Percentiles rank a stretch among this genome's conserved stretches.
phyloP scores from a whole-genome alignment of 495 filamentous ascomycete genomes.

The Penicillium coprophilum region DNA sequence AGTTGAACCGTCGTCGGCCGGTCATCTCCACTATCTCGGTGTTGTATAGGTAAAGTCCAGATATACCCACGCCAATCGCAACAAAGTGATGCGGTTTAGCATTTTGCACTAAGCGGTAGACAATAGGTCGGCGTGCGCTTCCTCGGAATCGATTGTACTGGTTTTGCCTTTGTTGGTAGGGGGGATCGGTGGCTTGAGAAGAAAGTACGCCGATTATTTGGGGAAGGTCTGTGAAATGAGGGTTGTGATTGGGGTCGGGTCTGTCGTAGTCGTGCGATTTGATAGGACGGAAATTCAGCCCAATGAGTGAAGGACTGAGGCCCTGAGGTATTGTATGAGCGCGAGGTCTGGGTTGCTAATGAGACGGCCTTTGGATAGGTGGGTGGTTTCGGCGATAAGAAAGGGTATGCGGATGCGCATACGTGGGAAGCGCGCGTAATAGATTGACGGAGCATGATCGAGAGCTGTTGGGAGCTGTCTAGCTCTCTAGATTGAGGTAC shows the following conservation, averaged over 20 bases:
- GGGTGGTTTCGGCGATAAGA: slow-evolving; percentile 3
- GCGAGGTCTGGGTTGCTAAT: background rate
- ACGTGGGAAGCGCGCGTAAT: slow-evolving; percentile 4
- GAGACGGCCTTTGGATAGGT: background rate
- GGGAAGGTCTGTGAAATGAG: background rate
- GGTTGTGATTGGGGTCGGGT: background rate
- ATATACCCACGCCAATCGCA: slow-evolving; percentile 29
- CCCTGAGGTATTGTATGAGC: background rate
- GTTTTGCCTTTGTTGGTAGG: slow-evolving; percentile 16
- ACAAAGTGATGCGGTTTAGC: slow-evolving; percentile 38
- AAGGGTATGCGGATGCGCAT: background rate
- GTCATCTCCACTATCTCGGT: slow-evolving; percentile 77
- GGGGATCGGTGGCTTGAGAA: slow-evolving; percentile 15
- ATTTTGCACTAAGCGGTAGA: slow-evolving; percentile 18
- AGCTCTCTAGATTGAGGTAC: background rate
- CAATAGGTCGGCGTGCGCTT: slow-evolving; percentile 14
- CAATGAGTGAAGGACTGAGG: background rate
- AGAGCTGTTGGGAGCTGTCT: background rate
- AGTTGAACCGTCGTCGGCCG: slow-evolving; percentile 80
- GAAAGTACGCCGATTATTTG: slow-evolving; percentile 16
- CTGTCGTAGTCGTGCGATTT: background rate
- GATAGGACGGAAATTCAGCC: background rate
- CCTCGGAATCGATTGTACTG: slow-evolving; percentile 37
- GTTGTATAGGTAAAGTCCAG: slow-evolving; percentile 67
- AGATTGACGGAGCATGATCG: slow-evolving; percentile 10